phyloP scores from a whole-genome alignment of 768 basidiomycete species.

The Fistulinella prunicolor region DNA sequence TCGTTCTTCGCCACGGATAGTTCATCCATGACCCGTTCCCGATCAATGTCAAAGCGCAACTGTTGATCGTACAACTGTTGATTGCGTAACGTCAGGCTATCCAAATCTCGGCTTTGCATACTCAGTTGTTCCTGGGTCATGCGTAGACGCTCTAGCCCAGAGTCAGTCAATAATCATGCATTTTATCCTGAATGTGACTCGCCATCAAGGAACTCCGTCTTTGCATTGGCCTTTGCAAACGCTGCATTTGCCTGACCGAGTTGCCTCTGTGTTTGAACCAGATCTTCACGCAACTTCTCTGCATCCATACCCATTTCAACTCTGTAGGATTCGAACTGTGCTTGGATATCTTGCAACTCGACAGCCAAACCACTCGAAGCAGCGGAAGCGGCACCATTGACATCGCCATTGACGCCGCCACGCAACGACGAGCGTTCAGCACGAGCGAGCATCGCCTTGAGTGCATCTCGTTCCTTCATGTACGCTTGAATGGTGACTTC shows the following conservation, averaged over 20 bases:
- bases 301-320: constrained; percentile 80
- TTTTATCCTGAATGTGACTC: constrained; percentile 19
- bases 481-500: constrained; percentile 75
- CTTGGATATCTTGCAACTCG: constrained; percentile 71
- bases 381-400: constrained; percentile 24
- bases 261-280: constrained; percentile 62
- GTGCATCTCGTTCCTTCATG: constrained; percentile 84
- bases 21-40: constrained; percentile 65
- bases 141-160: constrained; percentile 57
- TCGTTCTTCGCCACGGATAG: constrained; percentile 54
- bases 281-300: constrained; percentile 67
- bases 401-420: constrained; percentile 32
- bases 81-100: constrained; percentile 64
- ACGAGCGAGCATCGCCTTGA: constrained; percentile 69
- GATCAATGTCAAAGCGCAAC: constrained; percentile 73
- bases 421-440: constrained; percentile 34
- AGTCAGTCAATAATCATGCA: neutral
- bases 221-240: constrained; percentile 82
- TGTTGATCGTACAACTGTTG: constrained; percentile 72
- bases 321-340: constrained; percentile 77
- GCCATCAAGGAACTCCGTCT: constrained; percentile 77
- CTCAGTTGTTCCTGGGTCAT: constrained; percentile 67
- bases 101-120: constrained; percentile 61
- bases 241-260: constrained; percentile 59
- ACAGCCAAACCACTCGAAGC: constrained; percentile 42